Evolutionary conservation across 345 rosid genomes (phyloP).

Genomic region (Aurinia saxatilis): DNA sequence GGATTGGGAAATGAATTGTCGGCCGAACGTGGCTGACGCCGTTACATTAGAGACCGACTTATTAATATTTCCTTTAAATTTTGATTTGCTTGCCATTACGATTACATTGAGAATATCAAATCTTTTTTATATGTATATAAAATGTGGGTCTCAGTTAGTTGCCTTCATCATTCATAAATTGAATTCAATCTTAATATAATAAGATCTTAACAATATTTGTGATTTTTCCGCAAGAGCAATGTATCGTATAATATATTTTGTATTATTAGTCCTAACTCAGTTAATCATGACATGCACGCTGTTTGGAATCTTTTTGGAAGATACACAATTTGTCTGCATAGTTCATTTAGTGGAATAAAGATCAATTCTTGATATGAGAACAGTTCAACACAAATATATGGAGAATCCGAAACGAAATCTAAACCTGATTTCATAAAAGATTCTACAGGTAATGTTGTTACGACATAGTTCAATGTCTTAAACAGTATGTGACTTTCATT

Average conservation of each 20-base stretch:
- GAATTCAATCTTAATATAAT: neutral
- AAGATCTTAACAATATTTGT: slow-evolving; percentile 3
- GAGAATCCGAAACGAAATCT: slow-evolving; percentile 11
- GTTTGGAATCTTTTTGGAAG: slow-evolving; percentile 14
- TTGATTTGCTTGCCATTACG: slow-evolving; percentile 30
- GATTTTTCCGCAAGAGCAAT: slow-evolving; percentile 13
- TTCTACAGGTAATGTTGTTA: slow-evolving; percentile 17
- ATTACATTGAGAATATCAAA: slow-evolving; percentile 11
- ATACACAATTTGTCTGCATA: slow-evolving; percentile 18
- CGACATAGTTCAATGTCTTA: neutral
- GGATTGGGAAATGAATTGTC: slow-evolving; percentile 24
- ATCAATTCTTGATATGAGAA: slow-evolving; percentile 12
- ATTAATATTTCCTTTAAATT: slow-evolving; percentile 11
- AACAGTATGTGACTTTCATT: neutral
- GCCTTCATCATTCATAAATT: slow-evolving; percentile 18
- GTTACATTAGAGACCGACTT: slow-evolving; percentile 28
- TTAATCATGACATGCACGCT: slow-evolving; percentile 29
- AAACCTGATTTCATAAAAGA: slow-evolving; percentile 14
- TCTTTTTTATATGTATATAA: neutral
- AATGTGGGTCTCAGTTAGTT: slow-evolving; percentile 1
- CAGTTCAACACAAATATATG: neutral
- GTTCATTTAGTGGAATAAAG: slow-evolving; percentile 15
- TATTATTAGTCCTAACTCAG: neutral
- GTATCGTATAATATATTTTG: slow-evolving; percentile 2
- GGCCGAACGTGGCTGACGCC: slow-evolving; percentile 30